Evolutionary conservation across 164 flowering plant species (phyloP), one percentile per base, ranked within the genome.

Genomic region (Amborella trichopoda): DNA sequence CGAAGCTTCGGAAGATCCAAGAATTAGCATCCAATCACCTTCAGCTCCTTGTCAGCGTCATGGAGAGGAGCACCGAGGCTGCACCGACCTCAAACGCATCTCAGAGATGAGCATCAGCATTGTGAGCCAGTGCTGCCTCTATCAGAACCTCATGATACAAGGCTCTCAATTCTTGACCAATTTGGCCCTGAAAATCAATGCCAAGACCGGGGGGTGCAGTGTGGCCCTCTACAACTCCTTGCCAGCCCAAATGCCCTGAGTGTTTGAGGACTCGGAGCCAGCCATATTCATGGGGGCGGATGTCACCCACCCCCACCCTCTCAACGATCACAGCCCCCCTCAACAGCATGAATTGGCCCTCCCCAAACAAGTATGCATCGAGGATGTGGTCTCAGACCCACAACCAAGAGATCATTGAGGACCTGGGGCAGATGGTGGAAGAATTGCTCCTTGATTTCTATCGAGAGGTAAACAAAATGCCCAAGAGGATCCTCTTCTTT

Each of bases 211-310:
- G 0, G 98, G 98, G 16, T 79, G 76, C 64, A 90, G 89, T 3
- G 89, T 86, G 27, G 83, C 91, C 6, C 60, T 90, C 50, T 78
- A 67, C 62, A 73, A 76, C 41, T 63, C 98, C 11, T 61, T 86
- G 23, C 94, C 82, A 2, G 64, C 75, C 40, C 94, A 83, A 57
- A 73, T 83, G 21, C 97, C 95, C 0, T 64, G 89, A 32, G 54
- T 85, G 1, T 61, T 83, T 28, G 60, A 52, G 1, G 30, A 19
- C 4, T 71, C 76, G 39, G 84, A 81, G 50, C 86, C 94, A 1
- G 80, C 78, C 47, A 90, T 90, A 46, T 86, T 90, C 50, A 75
- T 90, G 76, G 98, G 98, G 5, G 95, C 98, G 4, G 98, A 90
- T 62, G 98, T 90, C 4, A 86, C 94, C n/a, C 98, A 90, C 58